phyloP scores from a whole-genome alignment of 805 yeast genomes.

The Priceomyces melissophilus region DNA sequence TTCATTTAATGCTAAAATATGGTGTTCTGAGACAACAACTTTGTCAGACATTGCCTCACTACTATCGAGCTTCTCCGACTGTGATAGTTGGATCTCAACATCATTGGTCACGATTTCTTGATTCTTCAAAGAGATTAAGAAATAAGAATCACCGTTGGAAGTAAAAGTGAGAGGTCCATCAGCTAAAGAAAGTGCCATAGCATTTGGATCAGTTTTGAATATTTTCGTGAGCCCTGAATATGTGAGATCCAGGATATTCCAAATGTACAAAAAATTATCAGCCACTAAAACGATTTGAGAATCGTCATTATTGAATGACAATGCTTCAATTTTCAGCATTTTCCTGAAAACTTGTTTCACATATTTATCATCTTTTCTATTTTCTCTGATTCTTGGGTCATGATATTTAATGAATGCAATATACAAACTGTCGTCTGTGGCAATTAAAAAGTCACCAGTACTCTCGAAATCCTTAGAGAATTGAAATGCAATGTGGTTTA shows the following conservation, averaged over 20 bases:
- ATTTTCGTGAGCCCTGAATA: conserved; percentile 26
- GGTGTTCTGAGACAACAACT: conserved; percentile 28
- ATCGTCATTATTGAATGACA: conserved; percentile 14
- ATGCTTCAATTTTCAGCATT: conserved; percentile 2
- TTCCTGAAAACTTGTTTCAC: conserved; percentile 24
- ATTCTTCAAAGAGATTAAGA: conserved; percentile 11
- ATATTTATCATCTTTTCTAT: conserved; percentile 35
- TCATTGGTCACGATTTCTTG: conserved; percentile 28
- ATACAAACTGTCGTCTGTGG: conserved; percentile 30
- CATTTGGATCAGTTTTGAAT: conserved; percentile 20
- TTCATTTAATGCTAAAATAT: conserved; percentile 20
- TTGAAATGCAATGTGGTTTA: conserved; percentile 23
- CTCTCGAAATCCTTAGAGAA: conserved; percentile 4
- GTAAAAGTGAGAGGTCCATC: conserved; percentile 10
- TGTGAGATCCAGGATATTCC: conserved; percentile 34
- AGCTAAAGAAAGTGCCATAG: conserved; percentile 3
- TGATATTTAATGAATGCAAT: conserved; percentile 27
- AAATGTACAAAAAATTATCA: conserved; percentile 16
- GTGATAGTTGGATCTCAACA: conserved; percentile 21
- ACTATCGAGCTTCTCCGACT: conserved; percentile 11
- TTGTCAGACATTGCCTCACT: conserved; percentile 9
- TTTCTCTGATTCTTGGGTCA: conserved; percentile 19
- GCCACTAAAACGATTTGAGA: conserved; percentile 22
- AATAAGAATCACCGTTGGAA: conserved; percentile 11
- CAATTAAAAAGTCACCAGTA: conserved; percentile 30